Conservation (phyloP, 305 asterid species). For the Striga hermonthica region DNA sequence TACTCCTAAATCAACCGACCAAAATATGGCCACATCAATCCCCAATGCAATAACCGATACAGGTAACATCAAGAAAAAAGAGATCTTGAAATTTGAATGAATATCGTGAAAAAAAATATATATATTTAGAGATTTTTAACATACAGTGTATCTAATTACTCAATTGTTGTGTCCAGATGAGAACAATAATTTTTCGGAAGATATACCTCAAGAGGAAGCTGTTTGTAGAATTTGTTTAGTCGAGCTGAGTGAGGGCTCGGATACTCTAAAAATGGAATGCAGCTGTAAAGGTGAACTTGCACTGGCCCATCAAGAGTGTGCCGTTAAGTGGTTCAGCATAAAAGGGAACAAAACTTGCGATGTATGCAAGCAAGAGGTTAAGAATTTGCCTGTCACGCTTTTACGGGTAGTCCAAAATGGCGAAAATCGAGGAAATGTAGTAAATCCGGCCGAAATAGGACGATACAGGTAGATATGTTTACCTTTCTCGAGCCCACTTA, state of each 20-base stretch:
- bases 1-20: slow-evolving; percentile 52
- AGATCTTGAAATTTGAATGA: neutral
- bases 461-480: slow-evolving; percentile 54
- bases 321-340: slow-evolving; percentile 90
- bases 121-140: neutral
- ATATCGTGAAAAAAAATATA: neutral
- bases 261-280: slow-evolving; percentile 88
- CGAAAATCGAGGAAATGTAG: slow-evolving; percentile 41
- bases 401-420: slow-evolving; percentile 51
- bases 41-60: slow-evolving; percentile 36
- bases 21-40: slow-evolving; percentile 35
- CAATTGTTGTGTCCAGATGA: slow-evolving; percentile 46
- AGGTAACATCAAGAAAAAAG: neutral
- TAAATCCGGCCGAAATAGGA: slow-evolving; percentile 40
- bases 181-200: slow-evolving; percentile 49
- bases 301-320: slow-evolving; percentile 90
- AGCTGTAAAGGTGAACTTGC: slow-evolving; percentile 96
- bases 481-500: too few relatives aligned
- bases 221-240: slow-evolving; percentile 88
- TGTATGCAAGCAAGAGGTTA: slow-evolving; percentile 84
- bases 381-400: slow-evolving; percentile 82
- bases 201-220: slow-evolving; percentile 87
- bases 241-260: slow-evolving; percentile 76
- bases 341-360: slow-evolving; percentile 95
- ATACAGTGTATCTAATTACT: slow-evolving; percentile 21